These are phyloP conservation scores for Gastrolobium bilobum DNA, from an alignment of 306 rosid species.

Conservation along the genomic window DNA sequence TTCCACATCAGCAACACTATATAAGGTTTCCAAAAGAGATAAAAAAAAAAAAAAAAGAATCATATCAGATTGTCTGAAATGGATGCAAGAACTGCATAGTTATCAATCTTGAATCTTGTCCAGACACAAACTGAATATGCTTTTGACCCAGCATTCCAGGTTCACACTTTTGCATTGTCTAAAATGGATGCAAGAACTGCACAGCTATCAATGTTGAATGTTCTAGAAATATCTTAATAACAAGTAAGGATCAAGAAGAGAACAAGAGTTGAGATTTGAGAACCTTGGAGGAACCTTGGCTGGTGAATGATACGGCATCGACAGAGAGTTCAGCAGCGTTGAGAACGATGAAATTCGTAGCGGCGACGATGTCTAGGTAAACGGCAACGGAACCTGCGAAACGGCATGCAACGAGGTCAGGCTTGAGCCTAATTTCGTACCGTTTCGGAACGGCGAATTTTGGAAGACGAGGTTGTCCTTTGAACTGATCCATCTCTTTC, in stretches of 20 bases:
- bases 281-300: conserved; percentile 64
- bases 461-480: conserved; percentile 88
- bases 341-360: conserved; percentile 79
- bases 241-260: conserved; percentile 22
- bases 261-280: background rate
- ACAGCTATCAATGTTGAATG: background rate
- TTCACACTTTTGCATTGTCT: background rate
- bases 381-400: conserved; percentile 80
- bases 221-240: background rate
- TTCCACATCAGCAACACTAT: conserved; percentile 36
- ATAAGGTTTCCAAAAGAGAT: background rate
- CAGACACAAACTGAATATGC: background rate
- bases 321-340: conserved; percentile 81
- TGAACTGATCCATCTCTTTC: conserved; percentile 81
- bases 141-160: too few relatives aligned
- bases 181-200: background rate
- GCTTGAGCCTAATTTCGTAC: conserved; percentile 74
- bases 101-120: background rate
- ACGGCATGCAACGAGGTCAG: conserved; percentile 76
- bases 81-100: background rate
- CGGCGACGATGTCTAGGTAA: conserved; percentile 69
- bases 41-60: background rate
- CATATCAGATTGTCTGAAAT: background rate
- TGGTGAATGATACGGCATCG: conserved; percentile 60
- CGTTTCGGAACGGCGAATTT: conserved; percentile 88